phyloP scores from a whole-genome alignment of 441 rosid genomes.

The Eruca vesicaria region DNA sequence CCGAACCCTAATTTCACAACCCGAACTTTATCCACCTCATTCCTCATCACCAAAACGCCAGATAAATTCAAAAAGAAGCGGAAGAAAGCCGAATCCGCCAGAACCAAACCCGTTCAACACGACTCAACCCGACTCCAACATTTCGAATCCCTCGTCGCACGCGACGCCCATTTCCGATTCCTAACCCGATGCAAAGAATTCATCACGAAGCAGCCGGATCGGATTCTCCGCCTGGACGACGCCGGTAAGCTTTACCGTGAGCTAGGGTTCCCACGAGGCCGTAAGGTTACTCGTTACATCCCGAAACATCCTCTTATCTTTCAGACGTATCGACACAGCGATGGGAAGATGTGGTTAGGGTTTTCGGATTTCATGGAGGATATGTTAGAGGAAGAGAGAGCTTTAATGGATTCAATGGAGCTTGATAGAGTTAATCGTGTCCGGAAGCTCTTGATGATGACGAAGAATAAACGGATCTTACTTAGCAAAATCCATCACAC shows the following conservation, averaged over 20 bases:
- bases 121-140: slow-evolving; percentile 46
- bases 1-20: slow-evolving; percentile 26
- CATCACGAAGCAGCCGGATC: slow-evolving; percentile 64
- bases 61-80: slow-evolving; percentile 53
- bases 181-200: slow-evolving; percentile 57
- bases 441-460: slow-evolving; percentile 73
- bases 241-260: slow-evolving; percentile 81
- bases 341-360: slow-evolving; percentile 76
- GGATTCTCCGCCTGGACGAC: slow-evolving; percentile 66
- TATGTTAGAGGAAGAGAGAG: slow-evolving; percentile 56
- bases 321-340: slow-evolving; percentile 57
- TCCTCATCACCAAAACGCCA: slow-evolving; percentile 78
- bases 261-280: slow-evolving; percentile 92
- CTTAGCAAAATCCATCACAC: slow-evolving; percentile 73
- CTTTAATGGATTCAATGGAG: slow-evolving; percentile 58
- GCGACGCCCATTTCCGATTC: slow-evolving; percentile 66
- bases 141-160: slow-evolving; percentile 56
- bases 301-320: slow-evolving; percentile 64
- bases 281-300: slow-evolving; percentile 59
- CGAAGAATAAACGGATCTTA: slow-evolving; percentile 59
- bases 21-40: slow-evolving; percentile 66
- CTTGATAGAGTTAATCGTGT: slow-evolving; percentile 58
- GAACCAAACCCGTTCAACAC: slow-evolving; percentile 58
- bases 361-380: slow-evolving; percentile 65
- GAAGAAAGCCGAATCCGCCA: slow-evolving; percentile 57